Evolutionary conservation across 179 eudicot genomes (phyloP).

Genomic region (Vitellaria paradoxa): DNA sequence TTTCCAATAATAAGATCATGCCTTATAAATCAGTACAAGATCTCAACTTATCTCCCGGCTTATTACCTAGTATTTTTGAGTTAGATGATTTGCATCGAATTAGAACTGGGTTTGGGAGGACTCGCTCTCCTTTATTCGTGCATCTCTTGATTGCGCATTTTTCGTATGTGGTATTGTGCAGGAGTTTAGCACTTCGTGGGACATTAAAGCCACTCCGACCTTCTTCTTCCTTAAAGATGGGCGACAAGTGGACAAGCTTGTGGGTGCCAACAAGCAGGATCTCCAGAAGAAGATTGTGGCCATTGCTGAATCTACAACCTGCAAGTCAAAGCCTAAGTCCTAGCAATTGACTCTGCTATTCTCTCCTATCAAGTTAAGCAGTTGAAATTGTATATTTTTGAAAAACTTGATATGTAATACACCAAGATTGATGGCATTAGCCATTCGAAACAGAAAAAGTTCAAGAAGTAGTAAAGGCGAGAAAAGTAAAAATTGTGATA

Average conservation of each 20-base stretch:
- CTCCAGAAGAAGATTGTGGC: conserved; percentile 67
- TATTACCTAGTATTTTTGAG: no score
- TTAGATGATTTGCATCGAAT: no score
- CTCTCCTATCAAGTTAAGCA: background rate
- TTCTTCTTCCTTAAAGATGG: conserved; percentile 95
- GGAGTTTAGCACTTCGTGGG: conserved; percentile 93
- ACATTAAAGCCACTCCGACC: conserved; percentile 93
- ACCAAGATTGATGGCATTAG: background rate
- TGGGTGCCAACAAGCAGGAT: conserved; percentile 94
- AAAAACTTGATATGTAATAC: conserved; percentile 2
- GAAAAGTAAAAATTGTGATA: no score
- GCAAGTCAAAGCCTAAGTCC: background rate
- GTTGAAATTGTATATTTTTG: background rate
- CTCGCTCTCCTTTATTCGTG: background rate
- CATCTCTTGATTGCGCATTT: background rate
- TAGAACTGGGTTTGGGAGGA: no score
- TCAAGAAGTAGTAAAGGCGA: no score
- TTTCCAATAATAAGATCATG: no score
- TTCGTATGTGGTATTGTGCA: conserved; percentile 32
- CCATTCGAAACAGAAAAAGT: background rate
- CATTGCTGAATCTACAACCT: conserved; percentile 33
- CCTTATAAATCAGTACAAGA: no score
- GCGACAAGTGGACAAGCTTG: conserved; percentile 79
- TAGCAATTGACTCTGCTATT: background rate
- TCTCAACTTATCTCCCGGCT: no score